Evolutionary conservation across 208 protist species (phyloP), one percentile per base, ranked within the genome.

Genomic region (Acanthamoeba sp.): DNA sequence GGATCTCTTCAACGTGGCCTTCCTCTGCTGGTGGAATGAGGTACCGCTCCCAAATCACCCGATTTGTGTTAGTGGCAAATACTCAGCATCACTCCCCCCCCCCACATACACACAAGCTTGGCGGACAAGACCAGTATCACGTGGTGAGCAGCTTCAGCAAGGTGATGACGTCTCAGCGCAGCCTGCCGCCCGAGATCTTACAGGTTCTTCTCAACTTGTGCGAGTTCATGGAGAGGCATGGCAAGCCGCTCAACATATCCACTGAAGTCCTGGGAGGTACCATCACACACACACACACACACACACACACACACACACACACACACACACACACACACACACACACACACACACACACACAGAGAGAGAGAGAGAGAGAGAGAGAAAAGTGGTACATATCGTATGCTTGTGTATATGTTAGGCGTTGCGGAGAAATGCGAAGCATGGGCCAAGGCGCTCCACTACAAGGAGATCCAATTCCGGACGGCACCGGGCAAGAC

Each of bases 11-110:
- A 98, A 99, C 94, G 97, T 97, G 18, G 97, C 96, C 18, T 99
- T 99, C 94, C 78, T 99, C 6, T 96, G 93, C 29, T 99, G 98
- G 95, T 99, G 98, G 98, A 96, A 84, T 36, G 98, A 99, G 94
- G 78, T 99, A 42, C 34, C 0, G n/a, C n/a, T n/a, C n/a, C n/a
- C n/a, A n/a, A n/a, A n/a, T n/a, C n/a, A n/a, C n/a, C 20, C 48
- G 20, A 50, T 50, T 14, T 50, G 9, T 7, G 45, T 50, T 50
- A 0, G 12, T 82, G 32, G 55, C 16, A 27, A 6, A 9, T 52
- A 34, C 20, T 85, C 16, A 5, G n/a, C 36, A n/a, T 7, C 29
- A 20, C 24, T 85, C 40, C 1, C 32, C 27, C 0, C 32, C 14
- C 12, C 16, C 0, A 24, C 5, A 9, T 1, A 52, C 12, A 52